These are phyloP conservation scores for Naegleria lovaniensis DNA, from an alignment of 208 protist genomes.

Conservation along the genomic window DNA sequence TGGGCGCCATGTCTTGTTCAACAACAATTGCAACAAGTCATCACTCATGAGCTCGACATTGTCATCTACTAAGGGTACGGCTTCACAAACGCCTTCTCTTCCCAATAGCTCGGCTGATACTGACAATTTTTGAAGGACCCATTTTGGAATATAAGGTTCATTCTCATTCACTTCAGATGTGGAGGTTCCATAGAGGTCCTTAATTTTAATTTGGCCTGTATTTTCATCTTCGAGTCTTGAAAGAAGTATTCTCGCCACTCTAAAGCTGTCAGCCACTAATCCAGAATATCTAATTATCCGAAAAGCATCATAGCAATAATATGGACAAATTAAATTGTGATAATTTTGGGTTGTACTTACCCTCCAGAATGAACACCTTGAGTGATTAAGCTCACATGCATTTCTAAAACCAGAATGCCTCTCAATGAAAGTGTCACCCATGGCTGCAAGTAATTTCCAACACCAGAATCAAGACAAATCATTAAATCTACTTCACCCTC, in stretches of 20 bases:
- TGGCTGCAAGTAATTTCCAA: slow-evolving; percentile 84
- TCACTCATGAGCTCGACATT: slow-evolving; percentile 47
- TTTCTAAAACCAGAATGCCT: slow-evolving; percentile 66
- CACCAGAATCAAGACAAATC: slow-evolving; percentile 55
- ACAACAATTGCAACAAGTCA: slow-evolving; percentile 60
- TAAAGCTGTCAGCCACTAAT: slow-evolving; percentile 85
- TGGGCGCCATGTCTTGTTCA: slow-evolving; percentile 83
- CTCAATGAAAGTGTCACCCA: slow-evolving; percentile 87
- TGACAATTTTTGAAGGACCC: slow-evolving; percentile 53
- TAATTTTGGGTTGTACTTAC: no score
- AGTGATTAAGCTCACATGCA: slow-evolving; percentile 67
- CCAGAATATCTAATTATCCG: slow-evolving; percentile 60
- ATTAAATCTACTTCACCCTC: not conserved
- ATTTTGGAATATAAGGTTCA: slow-evolving; percentile 70
- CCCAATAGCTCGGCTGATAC: slow-evolving; percentile 54
- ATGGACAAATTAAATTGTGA: no score
- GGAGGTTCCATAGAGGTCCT: slow-evolving; percentile 47
- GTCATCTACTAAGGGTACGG: slow-evolving; percentile 46
- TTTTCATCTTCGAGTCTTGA: slow-evolving; percentile 76
- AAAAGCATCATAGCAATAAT: no score
- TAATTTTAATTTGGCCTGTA: slow-evolving; percentile 74
- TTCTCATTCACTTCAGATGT: not conserved
- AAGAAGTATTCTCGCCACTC: slow-evolving; percentile 72
- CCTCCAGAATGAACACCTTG: slow-evolving; percentile 80
- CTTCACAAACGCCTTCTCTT: slow-evolving; percentile 40